Percentiles rank a stretch among this genome's conserved stretches.
These are phyloP conservation scores for Suillus hirtellus DNA, from an alignment of 768 basidiomycete species.

Conservation along the genomic window DNA sequence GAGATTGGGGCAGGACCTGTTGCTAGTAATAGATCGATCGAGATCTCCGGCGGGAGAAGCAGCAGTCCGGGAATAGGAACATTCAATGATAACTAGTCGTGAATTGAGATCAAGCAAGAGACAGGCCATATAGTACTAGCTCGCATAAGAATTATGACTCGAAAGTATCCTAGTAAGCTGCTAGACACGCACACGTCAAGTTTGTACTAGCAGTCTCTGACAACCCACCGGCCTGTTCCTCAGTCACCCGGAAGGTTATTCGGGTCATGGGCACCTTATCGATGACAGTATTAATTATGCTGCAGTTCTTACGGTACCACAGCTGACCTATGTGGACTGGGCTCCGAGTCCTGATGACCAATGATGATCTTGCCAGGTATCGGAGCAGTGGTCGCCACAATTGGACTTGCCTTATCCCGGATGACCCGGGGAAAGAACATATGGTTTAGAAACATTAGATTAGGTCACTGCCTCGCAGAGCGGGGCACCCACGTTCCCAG, in stretches of 20 bases:
- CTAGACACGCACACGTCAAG: background rate
- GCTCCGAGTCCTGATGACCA: background rate
- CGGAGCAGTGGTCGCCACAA: slow-evolving; percentile 11
- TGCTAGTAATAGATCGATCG: slow-evolving; percentile 16
- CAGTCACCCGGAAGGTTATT: background rate
- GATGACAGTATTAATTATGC: background rate
- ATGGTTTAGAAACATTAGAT: background rate
- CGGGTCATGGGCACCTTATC: background rate
- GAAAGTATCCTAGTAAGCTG: background rate
- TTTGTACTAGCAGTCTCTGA: background rate
- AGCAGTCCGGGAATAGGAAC: slow-evolving; percentile 18
- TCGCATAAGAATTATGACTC: background rate
- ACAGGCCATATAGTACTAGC: background rate
- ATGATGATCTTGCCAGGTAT: background rate
- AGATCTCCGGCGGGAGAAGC: slow-evolving; percentile 17
- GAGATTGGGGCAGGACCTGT: slow-evolving; percentile 12
- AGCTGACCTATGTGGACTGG: background rate
- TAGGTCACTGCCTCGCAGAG: background rate
- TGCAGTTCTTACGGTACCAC: background rate
- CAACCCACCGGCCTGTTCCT: too few relatives aligned
- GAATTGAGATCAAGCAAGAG: slow-evolving; percentile 5
- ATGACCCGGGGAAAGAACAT: too few relatives aligned
- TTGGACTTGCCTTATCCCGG: background rate
- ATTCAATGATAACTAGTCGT: slow-evolving; percentile 1
- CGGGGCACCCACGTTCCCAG: background rate